Percentiles rank a stretch among this genome's conserved stretches.
Evolutionary conservation across 2,329 filamentous ascomycete species (phyloP).

Genomic region (Fusarium duplospermum): DNA sequence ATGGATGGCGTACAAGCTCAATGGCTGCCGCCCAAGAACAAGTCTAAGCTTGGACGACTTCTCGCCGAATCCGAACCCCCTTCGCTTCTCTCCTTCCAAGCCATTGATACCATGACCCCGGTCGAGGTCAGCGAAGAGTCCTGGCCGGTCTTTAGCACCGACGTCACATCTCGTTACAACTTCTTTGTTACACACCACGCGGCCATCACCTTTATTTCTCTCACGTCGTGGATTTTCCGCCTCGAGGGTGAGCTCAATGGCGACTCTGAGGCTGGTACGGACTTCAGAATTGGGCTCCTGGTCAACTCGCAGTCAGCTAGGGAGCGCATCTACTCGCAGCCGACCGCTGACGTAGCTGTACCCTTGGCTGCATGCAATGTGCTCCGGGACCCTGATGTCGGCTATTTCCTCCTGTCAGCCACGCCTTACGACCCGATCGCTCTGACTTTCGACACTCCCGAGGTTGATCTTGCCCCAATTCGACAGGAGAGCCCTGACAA

Average conservation of each 20-base stretch:
- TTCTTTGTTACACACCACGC: conserved; percentile 72
- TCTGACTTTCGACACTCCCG: conserved; percentile 69
- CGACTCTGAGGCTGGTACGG: conserved; percentile 67
- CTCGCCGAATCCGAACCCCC: conserved; percentile 55
- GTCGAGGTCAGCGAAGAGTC: conserved; percentile 66
- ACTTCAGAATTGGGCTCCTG: conserved; percentile 71
- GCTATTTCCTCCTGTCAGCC: conserved; percentile 71
- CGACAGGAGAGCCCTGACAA: conserved; percentile 57
- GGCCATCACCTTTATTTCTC: conserved; percentile 69
- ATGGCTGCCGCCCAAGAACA: conserved; percentile 70
- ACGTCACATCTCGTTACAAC: conserved; percentile 70
- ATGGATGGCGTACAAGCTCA: conserved; percentile 72
- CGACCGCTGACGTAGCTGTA: conserved; percentile 57
- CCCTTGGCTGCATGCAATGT: conserved; percentile 65
- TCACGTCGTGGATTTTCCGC: conserved; percentile 72
- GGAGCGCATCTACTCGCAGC: conserved; percentile 68
- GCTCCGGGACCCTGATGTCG: conserved; percentile 71
- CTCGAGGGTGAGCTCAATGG: conserved; percentile 70
- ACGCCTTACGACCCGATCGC: conserved; percentile 69
- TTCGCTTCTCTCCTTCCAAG: conserved; percentile 70
- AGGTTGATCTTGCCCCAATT: conserved; percentile 60
- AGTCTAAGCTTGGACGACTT: conserved; percentile 57
- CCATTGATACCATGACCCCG: conserved; percentile 68
- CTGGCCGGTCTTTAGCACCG: conserved; percentile 73
- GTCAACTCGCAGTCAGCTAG: conserved; percentile 69